These are phyloP conservation scores for maize (Zea mays) DNA, from an alignment of 176 grass and related monocot genomes.

Conservation along the genomic window Zm-B73-REFERENCE-NAM-5.0 NC_050101.1:156446501-156447000, in stretches of 20 bases:
- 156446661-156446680: conserved; percentile 9
- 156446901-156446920: no score
- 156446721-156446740: background rate
- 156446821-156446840: background rate
- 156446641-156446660: no score
- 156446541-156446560: background rate
- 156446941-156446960: background rate
- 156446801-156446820: background rate
- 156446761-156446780: background rate
- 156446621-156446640: background rate
- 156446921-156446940: background rate
- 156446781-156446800: conserved; percentile 10
- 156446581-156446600: background rate
- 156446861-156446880: no score
- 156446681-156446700: background rate
- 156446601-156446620: background rate
- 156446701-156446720: background rate
- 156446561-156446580: no score
- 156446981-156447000: no score
- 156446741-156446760: background rate
- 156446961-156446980: no score
- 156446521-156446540: background rate
- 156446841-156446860: no score
- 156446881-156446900: no score
- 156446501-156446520: conserved; percentile 34